These are phyloP conservation scores for Pisolithus tinctorius DNA, from an alignment of 768 basidiomycete species.

Conservation along the genomic window DNA sequence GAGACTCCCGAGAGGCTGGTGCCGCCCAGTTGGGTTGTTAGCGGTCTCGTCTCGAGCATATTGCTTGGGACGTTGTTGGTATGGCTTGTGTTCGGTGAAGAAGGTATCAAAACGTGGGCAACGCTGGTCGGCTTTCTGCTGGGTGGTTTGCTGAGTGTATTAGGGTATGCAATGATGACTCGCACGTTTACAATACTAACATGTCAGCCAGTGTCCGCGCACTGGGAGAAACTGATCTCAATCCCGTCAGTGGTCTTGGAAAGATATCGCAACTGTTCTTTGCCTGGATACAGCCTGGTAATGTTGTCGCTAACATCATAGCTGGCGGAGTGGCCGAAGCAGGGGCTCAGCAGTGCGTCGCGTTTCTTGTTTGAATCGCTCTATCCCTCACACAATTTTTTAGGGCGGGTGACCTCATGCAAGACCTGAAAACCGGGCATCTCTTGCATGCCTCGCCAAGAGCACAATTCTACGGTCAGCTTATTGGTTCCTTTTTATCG, in stretches of 20 bases:
- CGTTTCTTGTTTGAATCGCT: conserved; percentile 1
- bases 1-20: conserved; percentile 80
- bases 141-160: conserved; percentile 77
- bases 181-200: conserved; percentile 4
- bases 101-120: conserved; percentile 95
- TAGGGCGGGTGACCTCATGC: conserved; percentile 96
- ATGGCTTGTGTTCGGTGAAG: conserved; percentile 82
- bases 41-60: conserved; percentile 59
- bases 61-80: conserved; percentile 70
- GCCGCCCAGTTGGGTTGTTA: conserved; percentile 68
- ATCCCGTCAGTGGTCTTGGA: conserved; percentile 87
- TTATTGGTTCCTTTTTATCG: conserved; percentile 84
- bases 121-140: conserved; percentile 78
- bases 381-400: neutral
- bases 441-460: conserved; percentile 86
- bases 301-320: conserved; percentile 96
- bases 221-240: conserved; percentile 91
- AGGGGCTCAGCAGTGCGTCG: conserved; percentile 78
- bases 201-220: conserved; percentile 66
- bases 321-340: conserved; percentile 96
- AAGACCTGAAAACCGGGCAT: conserved; percentile 96
- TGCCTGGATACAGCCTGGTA: conserved; percentile 89
- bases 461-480: conserved; percentile 90
- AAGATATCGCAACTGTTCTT: conserved; percentile 94
- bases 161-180: conserved; percentile 54